Percentiles rank a stretch among this genome's conserved stretches.
phyloP scores from a whole-genome alignment of 305 asterid species.

The Andrographis paniculata region DNA sequence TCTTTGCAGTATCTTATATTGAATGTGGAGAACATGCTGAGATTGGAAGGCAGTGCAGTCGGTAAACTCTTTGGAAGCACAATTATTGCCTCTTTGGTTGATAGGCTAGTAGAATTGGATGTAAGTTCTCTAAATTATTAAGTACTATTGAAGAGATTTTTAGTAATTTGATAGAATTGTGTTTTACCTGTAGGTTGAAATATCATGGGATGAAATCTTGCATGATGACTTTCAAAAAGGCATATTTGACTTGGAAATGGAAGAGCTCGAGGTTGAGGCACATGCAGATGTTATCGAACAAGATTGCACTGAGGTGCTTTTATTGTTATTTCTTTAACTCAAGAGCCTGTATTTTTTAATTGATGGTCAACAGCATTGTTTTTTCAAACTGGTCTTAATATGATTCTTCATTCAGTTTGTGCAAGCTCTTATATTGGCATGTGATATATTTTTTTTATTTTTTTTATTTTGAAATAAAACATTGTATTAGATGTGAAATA shows the following conservation, averaged over 20 bases:
- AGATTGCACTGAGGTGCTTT: constrained; percentile 49
- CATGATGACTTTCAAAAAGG: constrained; percentile 74
- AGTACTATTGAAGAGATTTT: constrained; percentile 8
- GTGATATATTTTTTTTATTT: no score
- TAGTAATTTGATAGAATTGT: constrained; percentile 4
- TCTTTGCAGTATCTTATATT: constrained; percentile 43
- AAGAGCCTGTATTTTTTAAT: constrained; percentile 4
- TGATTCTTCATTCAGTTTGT: no score
- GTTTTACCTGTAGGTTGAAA: constrained; percentile 48
- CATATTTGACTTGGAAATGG: constrained; percentile 85
- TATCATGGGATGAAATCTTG: constrained; percentile 77
- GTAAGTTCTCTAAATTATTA: constrained; percentile 37
- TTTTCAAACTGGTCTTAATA: no score
- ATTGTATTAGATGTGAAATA: neutral
- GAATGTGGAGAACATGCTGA: constrained; percentile 85
- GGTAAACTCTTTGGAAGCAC: constrained; percentile 67
- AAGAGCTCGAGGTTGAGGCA: constrained; percentile 60
- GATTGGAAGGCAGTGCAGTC: constrained; percentile 59
- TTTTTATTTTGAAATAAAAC: neutral
- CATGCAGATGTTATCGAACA: constrained; percentile 35
- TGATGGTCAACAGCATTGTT: constrained; percentile 4
- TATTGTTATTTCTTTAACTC: constrained; percentile 8
- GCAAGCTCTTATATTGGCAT: no score
- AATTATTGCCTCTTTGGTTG: constrained; percentile 50
- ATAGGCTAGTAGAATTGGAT: constrained; percentile 75